phyloP scores from a whole-genome alignment of 2,329 filamentous ascomycete species.

The Nectriaceae sp. region DNA sequence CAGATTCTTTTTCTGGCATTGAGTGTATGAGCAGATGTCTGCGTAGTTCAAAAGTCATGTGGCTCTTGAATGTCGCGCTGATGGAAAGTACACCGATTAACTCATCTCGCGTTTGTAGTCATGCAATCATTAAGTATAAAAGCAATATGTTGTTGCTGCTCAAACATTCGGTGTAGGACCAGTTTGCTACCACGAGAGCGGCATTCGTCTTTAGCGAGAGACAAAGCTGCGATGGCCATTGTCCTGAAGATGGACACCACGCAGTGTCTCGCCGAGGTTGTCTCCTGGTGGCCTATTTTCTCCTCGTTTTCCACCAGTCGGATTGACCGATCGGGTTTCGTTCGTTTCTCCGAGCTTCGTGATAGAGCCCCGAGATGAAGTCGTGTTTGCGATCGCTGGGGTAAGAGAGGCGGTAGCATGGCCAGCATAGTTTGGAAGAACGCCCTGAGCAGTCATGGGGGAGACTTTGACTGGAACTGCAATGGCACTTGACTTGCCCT shows the following conservation, averaged over 20 bases:
- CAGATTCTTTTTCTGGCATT: too few species aligned
- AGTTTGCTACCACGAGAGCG: neutral
- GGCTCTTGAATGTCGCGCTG: too few species aligned
- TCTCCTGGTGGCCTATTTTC: conserved; percentile 47
- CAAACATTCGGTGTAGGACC: too few species aligned
- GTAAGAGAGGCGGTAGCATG: conserved; percentile 53
- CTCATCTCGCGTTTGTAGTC: conserved; percentile 10
- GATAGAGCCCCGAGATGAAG: conserved; percentile 33
- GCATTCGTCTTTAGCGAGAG: conserved; percentile 14
- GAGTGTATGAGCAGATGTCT: too few species aligned
- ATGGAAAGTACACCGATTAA: neutral
- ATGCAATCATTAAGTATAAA: conserved; percentile 36
- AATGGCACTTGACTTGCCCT: conserved; percentile 49
- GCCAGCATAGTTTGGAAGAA: conserved; percentile 54
- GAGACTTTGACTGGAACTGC: conserved; percentile 51
- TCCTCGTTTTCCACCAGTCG: conserved; percentile 38
- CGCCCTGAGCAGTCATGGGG: conserved; percentile 55
- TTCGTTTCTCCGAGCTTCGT: conserved; percentile 28
- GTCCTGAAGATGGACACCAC: conserved; percentile 15
- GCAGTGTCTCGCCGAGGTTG: conserved; percentile 17
- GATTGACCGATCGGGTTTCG: conserved; percentile 18
- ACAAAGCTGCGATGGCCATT: conserved; percentile 14
- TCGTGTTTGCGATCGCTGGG: conserved; percentile 44
- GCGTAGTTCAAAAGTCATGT: too few species aligned
- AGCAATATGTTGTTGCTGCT: conserved; percentile 33